phyloP scores from a whole-genome alignment of 202 grass and related monocot species.

The Elaeis oleifera region DNA sequence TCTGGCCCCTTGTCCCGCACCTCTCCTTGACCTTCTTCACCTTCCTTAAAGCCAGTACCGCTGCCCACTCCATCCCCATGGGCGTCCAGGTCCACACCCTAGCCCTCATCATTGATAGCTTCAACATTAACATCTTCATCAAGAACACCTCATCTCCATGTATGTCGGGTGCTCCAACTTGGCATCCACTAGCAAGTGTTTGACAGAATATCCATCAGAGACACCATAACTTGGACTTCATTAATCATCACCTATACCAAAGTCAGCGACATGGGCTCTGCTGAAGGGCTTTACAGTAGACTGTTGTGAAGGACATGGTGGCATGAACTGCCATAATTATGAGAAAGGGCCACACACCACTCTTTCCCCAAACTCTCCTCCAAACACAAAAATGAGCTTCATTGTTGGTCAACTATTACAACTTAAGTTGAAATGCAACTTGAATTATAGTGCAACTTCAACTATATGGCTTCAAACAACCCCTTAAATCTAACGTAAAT shows the following conservation, averaged over 20 bases:
- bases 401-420: too few relatives aligned
- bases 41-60: slow-evolving; percentile 43
- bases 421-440: too few relatives aligned
- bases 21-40: slow-evolving; percentile 61
- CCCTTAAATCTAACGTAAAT: too few relatives aligned
- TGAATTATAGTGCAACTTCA: too few relatives aligned
- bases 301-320: slow-evolving; percentile 45
- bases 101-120: slow-evolving; percentile 34
- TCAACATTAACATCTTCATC: slow-evolving; percentile 35
- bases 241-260: slow-evolving; percentile 45
- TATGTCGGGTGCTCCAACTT: slow-evolving; percentile 37
- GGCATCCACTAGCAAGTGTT: slow-evolving; percentile 36
- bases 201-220: slow-evolving; percentile 40
- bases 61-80: slow-evolving; percentile 15
- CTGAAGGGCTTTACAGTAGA: slow-evolving; percentile 31
- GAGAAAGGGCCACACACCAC: slow-evolving; percentile 25
- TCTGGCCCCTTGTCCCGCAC: slow-evolving; percentile 22
- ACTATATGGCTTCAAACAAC: too few relatives aligned
- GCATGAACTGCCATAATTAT: slow-evolving; percentile 63
- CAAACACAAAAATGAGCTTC: too few relatives aligned
- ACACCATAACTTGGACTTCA: slow-evolving; percentile 52
- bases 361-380: too few relatives aligned
- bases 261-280: slow-evolving; percentile 28
- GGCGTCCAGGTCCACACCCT: slow-evolving; percentile 33
- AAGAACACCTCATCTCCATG: slow-evolving; percentile 40